A percentile compares a stretch with the other conserved stretches of the same genome.
Evolutionary conservation across 306 rosid genomes (phyloP).

Genomic region (Rosa multiflora): DNA sequence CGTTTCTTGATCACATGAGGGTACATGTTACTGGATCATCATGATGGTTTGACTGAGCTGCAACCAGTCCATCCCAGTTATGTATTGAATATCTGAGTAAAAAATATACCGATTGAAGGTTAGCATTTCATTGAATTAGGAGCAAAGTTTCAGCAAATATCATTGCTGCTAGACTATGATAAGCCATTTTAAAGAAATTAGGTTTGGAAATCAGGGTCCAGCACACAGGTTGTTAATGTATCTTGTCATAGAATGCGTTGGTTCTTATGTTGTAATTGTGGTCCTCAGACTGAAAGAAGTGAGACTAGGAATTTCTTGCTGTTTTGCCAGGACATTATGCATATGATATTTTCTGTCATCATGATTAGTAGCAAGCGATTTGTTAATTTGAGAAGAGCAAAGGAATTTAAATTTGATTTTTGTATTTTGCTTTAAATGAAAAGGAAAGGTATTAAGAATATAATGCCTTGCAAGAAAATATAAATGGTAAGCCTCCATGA

Average conservation of each 20-base stretch:
- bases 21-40: not conserved
- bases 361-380: not conserved
- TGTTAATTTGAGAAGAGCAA: not conserved
- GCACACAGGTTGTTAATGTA: not conserved
- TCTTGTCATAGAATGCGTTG: not conserved
- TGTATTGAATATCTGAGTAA: not conserved
- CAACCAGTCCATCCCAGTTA: not conserved
- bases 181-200: not conserved
- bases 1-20: not conserved
- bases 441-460: not conserved
- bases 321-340: not conserved
- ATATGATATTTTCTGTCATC: not conserved
- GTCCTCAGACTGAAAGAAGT: not conserved
- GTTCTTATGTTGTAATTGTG: not conserved
- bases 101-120: not conserved
- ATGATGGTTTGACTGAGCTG: not conserved
- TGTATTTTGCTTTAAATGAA: not conserved
- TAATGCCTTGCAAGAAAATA: not conserved
- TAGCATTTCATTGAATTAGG: not conserved
- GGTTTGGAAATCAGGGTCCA: not conserved
- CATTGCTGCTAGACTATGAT: not conserved
- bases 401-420: not conserved
- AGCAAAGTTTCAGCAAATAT: not conserved
- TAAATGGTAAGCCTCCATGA: not conserved
- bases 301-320: not conserved